phyloP scores from a whole-genome alignment of 257 asterid species.

The Solanum raphanifolium region DNA sequence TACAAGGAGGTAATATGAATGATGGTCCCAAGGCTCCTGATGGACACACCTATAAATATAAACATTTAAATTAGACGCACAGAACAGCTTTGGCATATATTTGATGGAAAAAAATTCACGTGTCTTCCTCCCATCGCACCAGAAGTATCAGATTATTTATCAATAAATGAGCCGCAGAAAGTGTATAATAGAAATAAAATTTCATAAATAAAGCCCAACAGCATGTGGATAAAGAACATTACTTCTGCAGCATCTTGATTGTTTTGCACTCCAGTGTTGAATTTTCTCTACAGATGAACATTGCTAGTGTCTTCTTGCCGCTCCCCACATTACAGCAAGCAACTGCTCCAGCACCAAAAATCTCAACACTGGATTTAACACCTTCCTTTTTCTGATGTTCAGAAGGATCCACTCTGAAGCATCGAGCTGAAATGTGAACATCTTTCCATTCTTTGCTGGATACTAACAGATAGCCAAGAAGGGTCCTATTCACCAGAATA shows the following conservation, averaged over 20 bases:
- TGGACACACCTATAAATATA: slow-evolving; percentile 58
- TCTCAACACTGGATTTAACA: slow-evolving; percentile 55
- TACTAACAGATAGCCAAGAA: slow-evolving; percentile 66
- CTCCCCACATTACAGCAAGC: slow-evolving; percentile 55
- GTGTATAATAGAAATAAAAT: not conserved
- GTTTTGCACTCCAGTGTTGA: slow-evolving; percentile 26
- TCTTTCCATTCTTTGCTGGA: slow-evolving; percentile 64
- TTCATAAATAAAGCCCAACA: not conserved
- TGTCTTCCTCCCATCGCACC: not conserved
- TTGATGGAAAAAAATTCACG: not conserved
- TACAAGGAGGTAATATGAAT: slow-evolving; percentile 64
- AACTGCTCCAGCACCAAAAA: slow-evolving; percentile 73
- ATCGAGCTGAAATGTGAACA: slow-evolving; percentile 51
- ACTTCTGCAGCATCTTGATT: slow-evolving; percentile 64
- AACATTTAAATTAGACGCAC: not conserved
- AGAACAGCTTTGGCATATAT: not conserved
- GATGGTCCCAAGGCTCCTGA: slow-evolving; percentile 88
- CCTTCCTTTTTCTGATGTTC: slow-evolving; percentile 33
- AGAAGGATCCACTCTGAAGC: slow-evolving; percentile 39
- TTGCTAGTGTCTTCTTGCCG: slow-evolving; percentile 15
- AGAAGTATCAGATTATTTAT: not conserved
- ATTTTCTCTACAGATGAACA: slow-evolving; percentile 42
- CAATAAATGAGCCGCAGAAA: not conserved
- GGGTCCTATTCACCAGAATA: slow-evolving; percentile 40
- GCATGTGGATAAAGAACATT: slow-evolving; percentile 10